Evolutionary conservation across 2,329 filamentous ascomycete genomes (phyloP), one percentile per base, ranked within the genome.

Genomic region (Beauveria brongniartii): DNA sequence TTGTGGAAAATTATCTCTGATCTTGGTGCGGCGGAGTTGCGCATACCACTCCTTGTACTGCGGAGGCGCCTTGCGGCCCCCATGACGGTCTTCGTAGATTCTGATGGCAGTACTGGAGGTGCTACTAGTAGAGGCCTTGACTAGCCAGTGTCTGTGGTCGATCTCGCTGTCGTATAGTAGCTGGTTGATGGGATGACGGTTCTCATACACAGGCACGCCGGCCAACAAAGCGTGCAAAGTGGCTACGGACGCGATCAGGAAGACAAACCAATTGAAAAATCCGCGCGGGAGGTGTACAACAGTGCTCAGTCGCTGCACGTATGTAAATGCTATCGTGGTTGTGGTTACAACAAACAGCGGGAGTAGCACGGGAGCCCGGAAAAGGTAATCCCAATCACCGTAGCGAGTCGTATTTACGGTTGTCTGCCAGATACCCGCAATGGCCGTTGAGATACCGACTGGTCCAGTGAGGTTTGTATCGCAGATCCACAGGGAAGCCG

Each of bases 1-100:
- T 53, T 88, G 90, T 65, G 90, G 86, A 66, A 90, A 96, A 64
- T 90, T 85, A 67, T 96, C 92, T 59, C 94, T 85, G 56, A 96
- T 77, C 57, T 84, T 77, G 0, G 92, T 88, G n/a, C 82, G 77
- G 63, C 82, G 83, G 5, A 91, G 90, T 68, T 90, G 91, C 22
- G 87, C 80, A 69, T 88, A 96, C 92, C 92, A 96, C 65, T 86
- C 85, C 67, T 92, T 89, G 67, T 96, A 96, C 62, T 89, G 83
- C 1, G 87, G 89, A 12, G 92, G 92, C 18, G 92, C 91, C 30
- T 84, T 77, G 63, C 91, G 83, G 16, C 85, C 84, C 67, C 89
- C 67, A 62, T 84, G 77, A 5, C 78, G 75, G 53, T 81, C 76
- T 53, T 75, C 74, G 66, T 85, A 85, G 59, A 80, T 75, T 5